Evolutionary conservation across 2,329 filamentous ascomycete genomes (phyloP), one percentile per base, ranked within the genome.

Genomic region (Fusarium armeniacum): DNA sequence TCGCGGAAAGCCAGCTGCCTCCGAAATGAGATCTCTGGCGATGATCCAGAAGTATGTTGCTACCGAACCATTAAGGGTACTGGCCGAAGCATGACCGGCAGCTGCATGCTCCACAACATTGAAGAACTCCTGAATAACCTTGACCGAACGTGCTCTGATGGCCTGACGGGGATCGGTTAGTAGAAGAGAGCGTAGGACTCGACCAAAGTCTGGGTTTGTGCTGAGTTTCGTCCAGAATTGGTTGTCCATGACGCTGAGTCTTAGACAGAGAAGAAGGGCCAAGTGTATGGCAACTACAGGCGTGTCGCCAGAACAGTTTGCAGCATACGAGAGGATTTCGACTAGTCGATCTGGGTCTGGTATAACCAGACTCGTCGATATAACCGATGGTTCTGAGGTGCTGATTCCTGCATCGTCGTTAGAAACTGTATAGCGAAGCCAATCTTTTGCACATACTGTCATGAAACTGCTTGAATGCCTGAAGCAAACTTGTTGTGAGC

Each of bases 1-100:
- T 28, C 57, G 59, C 32, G 79, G 76, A 54, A 76, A 69, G 7
- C 38, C 53, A 20, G 73, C 72, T 28, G 79, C 78, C 36, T 76
- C 70, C 11, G 78, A 74, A 18, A 84, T 69, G 11, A 82, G 75
- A 30, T 76, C 75, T 22, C 76, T 73, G 24, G 79, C 64, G 41
- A 80, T 75, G 6, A 68, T 65, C 75, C 78, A 81, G 28, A 79
- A 72, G 44, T 75, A 79, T 24, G 56, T 61, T 10, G 68, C 58
- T 50, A 79, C 24, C 32, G 44, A 46, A 43, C 20, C 26, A 35
- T 46, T 36, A 20, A 44, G 26, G 35, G 13, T 30, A 24, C n/a
- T 28, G 28, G 18, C n/a, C 12, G 38, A n/a, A 26, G 58, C 62
- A n/a, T 55, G 47, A 30, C 30, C 16, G 16, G 46, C 35, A 32